Base-by-base conservation (phyloP, 2,329 filamentous ascomycete genomes). In the Aspergillus fischeri region DNA sequence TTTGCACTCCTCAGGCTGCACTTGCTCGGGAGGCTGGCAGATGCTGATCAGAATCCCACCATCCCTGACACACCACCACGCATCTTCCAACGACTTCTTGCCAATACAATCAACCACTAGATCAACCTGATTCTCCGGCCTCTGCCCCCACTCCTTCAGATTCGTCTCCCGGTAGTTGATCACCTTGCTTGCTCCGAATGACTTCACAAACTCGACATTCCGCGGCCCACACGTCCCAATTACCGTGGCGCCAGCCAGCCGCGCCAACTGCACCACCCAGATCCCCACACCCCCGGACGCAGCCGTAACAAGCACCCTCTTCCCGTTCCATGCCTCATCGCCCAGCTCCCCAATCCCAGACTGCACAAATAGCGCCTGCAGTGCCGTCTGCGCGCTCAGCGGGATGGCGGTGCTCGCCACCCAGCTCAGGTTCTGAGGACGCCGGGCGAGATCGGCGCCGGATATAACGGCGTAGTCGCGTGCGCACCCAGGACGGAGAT, bases 51-150 rank as follows among this genome's bases (percentile, higher is more conserved):
- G 48, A 24, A 61, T 65, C 0, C 77, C 76, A 2, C 62, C 64
- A 28, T 73, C 68, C 56, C 72, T 75, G 2, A 75, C 70, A 51
- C 63, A 65, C 60, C 70, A 76, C 78, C 77, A 80, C 0, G 74
- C 72, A 63, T 78, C 75, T n/a, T 65, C 65, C 8, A 79, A 63
- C 3, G 73, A 70, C 55, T 68, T 67, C 10, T 76, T 70, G 7
- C 80, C 79, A 41, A 77, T 68, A 51, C 71, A 76, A 64, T 81
- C 78, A 54, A 81, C 57, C 11, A 80, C 73, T 4, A 80, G 53
- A 63, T 81, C 78, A 25, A 78, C 75, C 54, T 71, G 69, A 5
- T 63, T 63, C 32, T 65, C 60, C 17, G 47, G 21, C 8, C 27
- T 44, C 35, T 62, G 52, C 11, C 67, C 67, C 76, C 75, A 80